Base-by-base conservation (phyloP, 2,329 filamentous ascomycete species). In the Calcarisporium arbuscula region DNA sequence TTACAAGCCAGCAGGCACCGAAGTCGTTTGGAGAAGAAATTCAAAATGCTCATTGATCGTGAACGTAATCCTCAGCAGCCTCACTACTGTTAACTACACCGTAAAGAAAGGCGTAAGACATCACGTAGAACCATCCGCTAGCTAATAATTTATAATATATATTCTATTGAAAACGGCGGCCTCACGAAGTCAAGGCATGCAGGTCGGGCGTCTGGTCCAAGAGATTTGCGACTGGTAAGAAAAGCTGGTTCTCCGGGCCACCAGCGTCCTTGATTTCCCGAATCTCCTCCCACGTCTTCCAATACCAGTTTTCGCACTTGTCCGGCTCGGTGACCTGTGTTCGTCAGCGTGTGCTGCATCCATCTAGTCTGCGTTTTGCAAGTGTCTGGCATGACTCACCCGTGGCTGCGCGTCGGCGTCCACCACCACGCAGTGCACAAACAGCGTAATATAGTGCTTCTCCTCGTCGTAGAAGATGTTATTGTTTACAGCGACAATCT, bases 401-500 rank as follows among this genome's bases (percentile, higher is more conserved):
- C 68, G 36, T 0, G 81, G 72, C 43, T 72, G 54, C 18, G 66
- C 65, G 0, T 49, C 43, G 12, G 66, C 60, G 18, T 75, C 66
- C 0, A 59, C 50, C 45, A 74, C 60, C 28, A 56, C 58, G 27
- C 73, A 77, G 1, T 63, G 60, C 41, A 86, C 72, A 45, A 85
- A 88, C 4, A 87, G 54, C 0, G 85, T 89, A 32, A 87, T 67
- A 49, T 89, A 90, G 51, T 90, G 84, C 55, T 80, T 85, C 0
- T 57, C 58, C n/a, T 71, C 67, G 0, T 51, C 49, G 2, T 57
- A 49, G 51, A 87, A 84, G 1, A 83, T 51, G 46, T 80, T 77
- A 50, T 88, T 86, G 5, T 80, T 86, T 1, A 76, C 70, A 0
- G 70, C 74, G 1, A 80, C 44, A 25, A 82, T 68, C 29, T 62